phyloP scores from a whole-genome alignment of 2,329 filamentous ascomycete genomes.

The Simplicillium aogashimaense region DNA sequence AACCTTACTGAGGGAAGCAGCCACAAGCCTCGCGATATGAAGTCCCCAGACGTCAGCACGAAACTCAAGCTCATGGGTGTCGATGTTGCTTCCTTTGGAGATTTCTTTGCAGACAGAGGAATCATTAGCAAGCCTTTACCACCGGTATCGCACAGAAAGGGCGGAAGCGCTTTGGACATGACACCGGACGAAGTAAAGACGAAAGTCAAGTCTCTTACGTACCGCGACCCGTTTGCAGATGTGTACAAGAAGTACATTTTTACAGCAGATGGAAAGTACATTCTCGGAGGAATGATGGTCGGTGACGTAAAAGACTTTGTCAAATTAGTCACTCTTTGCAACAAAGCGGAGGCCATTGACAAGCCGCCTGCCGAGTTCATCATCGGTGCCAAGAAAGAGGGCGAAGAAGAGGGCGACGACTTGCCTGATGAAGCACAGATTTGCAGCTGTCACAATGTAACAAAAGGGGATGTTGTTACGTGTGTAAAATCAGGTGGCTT shows the following conservation, averaged over 20 bases:
- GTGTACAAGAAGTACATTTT: constrained; percentile 95
- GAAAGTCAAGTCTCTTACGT: constrained; percentile 72
- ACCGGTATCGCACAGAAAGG: constrained; percentile 22
- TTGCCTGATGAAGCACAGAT: constrained; percentile 79
- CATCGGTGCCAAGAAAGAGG: constrained; percentile 58
- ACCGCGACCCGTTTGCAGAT: constrained; percentile 78
- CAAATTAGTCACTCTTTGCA: constrained; percentile 80
- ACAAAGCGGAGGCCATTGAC: constrained; percentile 70
- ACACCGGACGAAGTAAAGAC: constrained; percentile 18
- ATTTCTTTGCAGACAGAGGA: constrained; percentile 85
- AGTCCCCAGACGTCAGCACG: constrained; percentile 77
- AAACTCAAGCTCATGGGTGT: constrained; percentile 86
- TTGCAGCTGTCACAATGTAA: constrained; percentile 89
- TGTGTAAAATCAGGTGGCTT: constrained; percentile 68
- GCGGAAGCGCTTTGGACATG: constrained; percentile 22
- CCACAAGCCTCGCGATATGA: constrained; percentile 61
- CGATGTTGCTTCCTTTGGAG: constrained; percentile 86
- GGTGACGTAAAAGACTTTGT: constrained; percentile 86
- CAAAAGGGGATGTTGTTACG: constrained; percentile 68
- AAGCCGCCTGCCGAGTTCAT: constrained; percentile 75
- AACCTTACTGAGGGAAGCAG: constrained; percentile 77
- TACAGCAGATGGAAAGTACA: constrained; percentile 78
- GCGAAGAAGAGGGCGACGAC: constrained; percentile 66
- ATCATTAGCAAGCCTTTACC: constrained; percentile 67
- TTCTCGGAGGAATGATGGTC: constrained; percentile 96